Evolutionary conservation across 78 protist species (phyloP).

Genomic region (Dictyostelium intermedium): DNA sequence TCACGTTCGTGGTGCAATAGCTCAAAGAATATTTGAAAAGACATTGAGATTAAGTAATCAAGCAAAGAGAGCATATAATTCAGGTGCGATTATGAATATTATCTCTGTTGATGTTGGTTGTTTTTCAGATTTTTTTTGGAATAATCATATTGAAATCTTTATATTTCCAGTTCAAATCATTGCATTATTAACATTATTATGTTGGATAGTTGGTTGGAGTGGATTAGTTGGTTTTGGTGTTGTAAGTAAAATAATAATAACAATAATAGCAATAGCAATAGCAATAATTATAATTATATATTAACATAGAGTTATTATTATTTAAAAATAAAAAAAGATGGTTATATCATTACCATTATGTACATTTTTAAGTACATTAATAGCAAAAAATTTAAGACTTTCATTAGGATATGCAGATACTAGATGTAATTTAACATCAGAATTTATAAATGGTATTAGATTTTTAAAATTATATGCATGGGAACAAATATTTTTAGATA

Average conservation of each 20-base stretch:
- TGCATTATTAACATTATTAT: slow-evolving; percentile 19
- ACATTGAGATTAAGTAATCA: background rate
- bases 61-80: background rate
- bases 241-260: background rate
- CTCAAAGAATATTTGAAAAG: slow-evolving; percentile 6
- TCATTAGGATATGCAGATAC: slow-evolving; percentile 17
- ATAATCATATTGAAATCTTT: background rate
- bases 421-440: slow-evolving; percentile 15
- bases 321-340: background rate
- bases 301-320: too few species aligned
- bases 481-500: slow-evolving; percentile 37
- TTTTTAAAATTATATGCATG: slow-evolving; percentile 62
- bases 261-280: too few species aligned
- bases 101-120: slow-evolving; percentile 25
- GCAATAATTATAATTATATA: too few species aligned
- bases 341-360: slow-evolving; percentile 17
- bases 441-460: slow-evolving; percentile 46
- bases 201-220: slow-evolving; percentile 27
- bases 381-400: background rate
- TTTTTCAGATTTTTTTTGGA: slow-evolving; percentile 44
- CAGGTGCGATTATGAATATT: slow-evolving; percentile 29
- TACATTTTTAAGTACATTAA: background rate
- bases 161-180: slow-evolving; percentile 45
- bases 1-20: slow-evolving; percentile 5
- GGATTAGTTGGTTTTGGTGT: slow-evolving; percentile 49